Evolutionary conservation across 768 basidiomycete genomes (phyloP).

Genomic region (Hortiboletus flavorubellus): DNA sequence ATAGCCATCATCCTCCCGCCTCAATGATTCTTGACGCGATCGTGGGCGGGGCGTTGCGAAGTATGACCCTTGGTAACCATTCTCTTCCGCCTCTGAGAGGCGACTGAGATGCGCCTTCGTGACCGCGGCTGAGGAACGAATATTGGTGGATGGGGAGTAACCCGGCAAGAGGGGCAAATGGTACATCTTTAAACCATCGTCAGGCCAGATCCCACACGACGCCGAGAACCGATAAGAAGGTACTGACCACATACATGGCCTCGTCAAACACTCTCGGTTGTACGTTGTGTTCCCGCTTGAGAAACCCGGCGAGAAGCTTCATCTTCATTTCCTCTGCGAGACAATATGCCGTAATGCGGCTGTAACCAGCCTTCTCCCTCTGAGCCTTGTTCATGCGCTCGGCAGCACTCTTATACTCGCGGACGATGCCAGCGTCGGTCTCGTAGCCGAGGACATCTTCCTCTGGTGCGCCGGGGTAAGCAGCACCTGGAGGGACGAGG

Average conservation of each 20-base stretch:
- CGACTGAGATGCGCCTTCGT: slow-evolving; percentile 59
- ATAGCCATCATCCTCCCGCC: slow-evolving; percentile 21
- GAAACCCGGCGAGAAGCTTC: slow-evolving; percentile 77
- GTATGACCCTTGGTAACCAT: slow-evolving; percentile 85
- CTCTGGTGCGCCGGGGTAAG: slow-evolving; percentile 28
- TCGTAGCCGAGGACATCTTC: slow-evolving; percentile 59
- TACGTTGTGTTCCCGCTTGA: slow-evolving; percentile 94
- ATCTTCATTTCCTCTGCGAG: slow-evolving; percentile 82
- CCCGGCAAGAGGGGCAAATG: slow-evolving; percentile 89
- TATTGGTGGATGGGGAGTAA: slow-evolving; percentile 77
- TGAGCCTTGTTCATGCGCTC: slow-evolving; percentile 89
- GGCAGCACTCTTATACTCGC: slow-evolving; percentile 79
- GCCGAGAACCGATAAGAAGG: neutral
- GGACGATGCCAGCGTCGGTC: slow-evolving; percentile 55
- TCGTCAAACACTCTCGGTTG: slow-evolving; percentile 86
- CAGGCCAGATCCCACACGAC: neutral
- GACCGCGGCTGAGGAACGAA: slow-evolving; percentile 76
- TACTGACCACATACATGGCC: slow-evolving; percentile 84
- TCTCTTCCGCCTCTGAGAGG: slow-evolving; percentile 85
- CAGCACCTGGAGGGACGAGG: slow-evolving; percentile 16
- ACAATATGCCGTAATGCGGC: slow-evolving; percentile 86
- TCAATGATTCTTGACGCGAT: slow-evolving; percentile 16
- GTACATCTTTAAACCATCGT: slow-evolving; percentile 60
- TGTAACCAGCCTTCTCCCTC: slow-evolving; percentile 75
- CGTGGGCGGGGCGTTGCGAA: slow-evolving; percentile 41